Percentiles rank a stretch among this genome's conserved stretches.
Evolutionary conservation across 139 green algal genomes (phyloP).

Genomic region (Chlamydomonas sp.): DNA sequence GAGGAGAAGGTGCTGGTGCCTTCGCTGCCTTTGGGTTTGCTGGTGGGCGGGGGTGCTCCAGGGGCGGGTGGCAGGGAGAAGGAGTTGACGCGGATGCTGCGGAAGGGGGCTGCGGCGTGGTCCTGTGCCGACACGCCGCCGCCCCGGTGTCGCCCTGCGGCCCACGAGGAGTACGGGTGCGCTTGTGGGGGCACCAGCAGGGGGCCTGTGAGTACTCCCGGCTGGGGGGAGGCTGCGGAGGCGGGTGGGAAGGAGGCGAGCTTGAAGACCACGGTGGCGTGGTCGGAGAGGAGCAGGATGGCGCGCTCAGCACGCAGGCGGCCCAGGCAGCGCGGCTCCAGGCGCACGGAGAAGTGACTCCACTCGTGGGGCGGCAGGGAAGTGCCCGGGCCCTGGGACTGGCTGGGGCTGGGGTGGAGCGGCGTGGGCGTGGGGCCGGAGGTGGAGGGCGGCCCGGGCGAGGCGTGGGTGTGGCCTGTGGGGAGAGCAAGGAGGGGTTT

Average conservation of each 20-base stretch:
- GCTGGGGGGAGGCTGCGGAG: constrained; percentile 12
- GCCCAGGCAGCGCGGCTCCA: constrained; percentile 48
- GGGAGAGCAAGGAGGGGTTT: background rate
- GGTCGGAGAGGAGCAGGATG: constrained; percentile 43
- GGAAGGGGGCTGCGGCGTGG: constrained; percentile 17
- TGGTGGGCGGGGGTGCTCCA: too few relatives aligned
- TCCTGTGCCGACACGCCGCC: background rate
- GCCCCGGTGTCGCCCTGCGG: background rate
- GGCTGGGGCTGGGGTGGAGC: background rate
- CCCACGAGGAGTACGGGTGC: too few relatives aligned
- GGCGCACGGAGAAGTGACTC: constrained; percentile 24
- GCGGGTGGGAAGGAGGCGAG: constrained; percentile 45
- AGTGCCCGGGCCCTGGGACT: background rate
- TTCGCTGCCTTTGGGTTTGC: too few relatives aligned
- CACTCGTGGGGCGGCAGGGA: constrained; percentile 5
- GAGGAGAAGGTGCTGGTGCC: background rate
- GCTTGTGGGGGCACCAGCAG: constrained; percentile 1
- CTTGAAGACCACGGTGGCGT: constrained; percentile 40
- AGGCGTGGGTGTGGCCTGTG: background rate
- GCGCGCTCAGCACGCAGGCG: constrained; percentile 34
- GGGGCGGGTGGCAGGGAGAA: too few relatives aligned
- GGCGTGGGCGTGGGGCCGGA: background rate
- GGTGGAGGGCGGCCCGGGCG: constrained; percentile 4
- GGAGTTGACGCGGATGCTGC: background rate
- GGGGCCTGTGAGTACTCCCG: constrained; percentile 19